Base-by-base conservation (phyloP, 1,284 basidiomycete species). In the Mixia osmundae region DNA sequence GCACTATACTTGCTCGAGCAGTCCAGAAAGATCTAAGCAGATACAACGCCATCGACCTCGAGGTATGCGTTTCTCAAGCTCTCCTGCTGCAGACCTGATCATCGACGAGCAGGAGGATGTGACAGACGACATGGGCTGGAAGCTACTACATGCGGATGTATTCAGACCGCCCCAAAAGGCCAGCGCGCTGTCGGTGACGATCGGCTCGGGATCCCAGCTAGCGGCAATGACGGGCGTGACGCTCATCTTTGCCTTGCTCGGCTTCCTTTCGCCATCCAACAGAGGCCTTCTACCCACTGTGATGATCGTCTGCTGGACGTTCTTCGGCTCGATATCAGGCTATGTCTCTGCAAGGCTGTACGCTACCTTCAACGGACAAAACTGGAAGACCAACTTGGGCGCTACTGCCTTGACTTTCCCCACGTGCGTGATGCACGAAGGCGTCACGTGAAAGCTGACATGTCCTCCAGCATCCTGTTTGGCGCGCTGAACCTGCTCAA, bases 51-150 rank as follows among this genome's bases (percentile, higher is more conserved):
- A 78, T 89, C 46, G 87, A 94, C 55, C 61, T 89, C 23, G 24
- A 29, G 12, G 35, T 30, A 5, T n/a, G 14, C 7, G 26, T 30
- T n/a, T 14, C 9, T 4, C 25, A 36, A n/a, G 35, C 19, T 16
- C 9, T 12, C 4, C 29, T 14, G 8, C n/a, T 15, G 29, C 29
- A 19, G 29, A 30, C 0, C n/a, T 30, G 20, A 21, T 23, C 4
- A 31, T 41, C 28, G 33, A 39, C 28, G 35, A 46, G 14, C 41
- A 48, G 19, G 46, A 42, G 22, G 48, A 42, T 51, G 41, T 42
- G 23, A 49, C 80, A 71, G 87, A 95, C 55, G 89, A 97, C 51
- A 94, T 77, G 65, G 89, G 89, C 3, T 97, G 89, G 89, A 95
- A 95, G 52, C 67, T 89, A 14, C 71, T 95, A 8, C 85, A 94